Conservation (phyloP, 495 filamentous ascomycete genomes). For the Neurospora sp. region DNA sequence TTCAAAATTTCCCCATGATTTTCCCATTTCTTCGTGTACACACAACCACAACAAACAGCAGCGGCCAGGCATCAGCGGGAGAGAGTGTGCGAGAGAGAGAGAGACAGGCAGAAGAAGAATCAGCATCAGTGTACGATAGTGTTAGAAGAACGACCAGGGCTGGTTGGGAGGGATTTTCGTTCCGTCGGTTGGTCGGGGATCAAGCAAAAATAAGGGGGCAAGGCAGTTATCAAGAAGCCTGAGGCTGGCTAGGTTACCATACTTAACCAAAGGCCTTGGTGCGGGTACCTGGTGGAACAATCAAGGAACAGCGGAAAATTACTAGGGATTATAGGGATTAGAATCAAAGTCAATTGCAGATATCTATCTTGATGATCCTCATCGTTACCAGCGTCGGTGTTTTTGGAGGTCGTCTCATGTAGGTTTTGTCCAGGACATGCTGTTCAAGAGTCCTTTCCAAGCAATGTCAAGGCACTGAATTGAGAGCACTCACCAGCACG, state of each 20-base stretch:
- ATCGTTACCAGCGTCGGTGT: too few species aligned
- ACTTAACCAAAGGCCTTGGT: too few species aligned
- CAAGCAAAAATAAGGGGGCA: neutral
- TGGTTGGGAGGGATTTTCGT: neutral
- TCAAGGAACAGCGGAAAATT: neutral
- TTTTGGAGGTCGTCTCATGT: too few species aligned
- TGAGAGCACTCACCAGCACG: too few species aligned
- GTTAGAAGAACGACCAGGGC: neutral
- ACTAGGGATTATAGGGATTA: neutral
- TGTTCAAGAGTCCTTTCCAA: too few species aligned
- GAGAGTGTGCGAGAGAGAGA: neutral
- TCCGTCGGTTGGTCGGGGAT: neutral
- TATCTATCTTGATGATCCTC: too few species aligned
- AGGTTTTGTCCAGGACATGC: too few species aligned
- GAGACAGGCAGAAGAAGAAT: neutral
- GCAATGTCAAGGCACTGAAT: too few species aligned
- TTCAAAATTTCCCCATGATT: too few species aligned
- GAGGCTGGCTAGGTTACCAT: neutral
- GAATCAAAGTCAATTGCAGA: neutral
- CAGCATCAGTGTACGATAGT: neutral
- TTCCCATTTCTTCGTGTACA: neutral
- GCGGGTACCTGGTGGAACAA: too few species aligned
- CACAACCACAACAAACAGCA: neutral
- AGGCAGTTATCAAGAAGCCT: neutral
- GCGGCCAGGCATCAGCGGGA: neutral